Conservation (phyloP, 495 filamentous ascomycete genomes). For the Aspergillus kassunensis region DNA sequence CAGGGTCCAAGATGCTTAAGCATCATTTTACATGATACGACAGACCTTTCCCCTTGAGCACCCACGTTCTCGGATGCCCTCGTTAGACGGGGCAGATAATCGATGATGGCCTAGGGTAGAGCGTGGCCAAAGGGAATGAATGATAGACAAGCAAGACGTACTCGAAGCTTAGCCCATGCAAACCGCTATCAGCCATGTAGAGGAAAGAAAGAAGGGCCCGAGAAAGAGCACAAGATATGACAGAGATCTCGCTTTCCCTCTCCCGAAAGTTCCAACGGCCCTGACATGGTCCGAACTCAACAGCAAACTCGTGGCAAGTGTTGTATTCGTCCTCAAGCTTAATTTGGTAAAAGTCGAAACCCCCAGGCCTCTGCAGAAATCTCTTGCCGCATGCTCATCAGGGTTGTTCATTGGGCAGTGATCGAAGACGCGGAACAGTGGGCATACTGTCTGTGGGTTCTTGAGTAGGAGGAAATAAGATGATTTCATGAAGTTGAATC, state of each 20-base stretch:
- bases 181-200: conserved; percentile 22
- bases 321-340: conserved; percentile 24
- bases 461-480: conserved; percentile 18
- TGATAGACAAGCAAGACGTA: conserved; percentile 8
- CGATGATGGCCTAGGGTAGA: not conserved
- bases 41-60: conserved; percentile 18
- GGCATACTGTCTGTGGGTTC: conserved; percentile 17
- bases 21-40: conserved; percentile 23
- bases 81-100: not conserved
- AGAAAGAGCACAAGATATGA: not conserved
- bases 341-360: conserved; percentile 23
- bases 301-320: conserved; percentile 36
- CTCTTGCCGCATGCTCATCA: conserved; percentile 24
- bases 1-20: conserved; percentile 19
- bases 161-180: conserved; percentile 23
- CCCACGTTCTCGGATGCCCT: conserved; percentile 3
- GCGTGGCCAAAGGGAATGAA: not conserved
- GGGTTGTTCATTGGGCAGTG: conserved; percentile 21
- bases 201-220: not conserved
- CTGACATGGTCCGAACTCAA: conserved; percentile 32
- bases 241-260: not conserved
- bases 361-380: conserved; percentile 24
- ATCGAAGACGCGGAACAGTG: conserved; percentile 18
- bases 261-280: conserved; percentile 20
- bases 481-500: conserved; percentile 20